A percentile compares a stretch with the other conserved stretches of the same genome.
Conservation (phyloP, 1,139 yeast species). For the Geotrichum phurueaensis region DNA sequence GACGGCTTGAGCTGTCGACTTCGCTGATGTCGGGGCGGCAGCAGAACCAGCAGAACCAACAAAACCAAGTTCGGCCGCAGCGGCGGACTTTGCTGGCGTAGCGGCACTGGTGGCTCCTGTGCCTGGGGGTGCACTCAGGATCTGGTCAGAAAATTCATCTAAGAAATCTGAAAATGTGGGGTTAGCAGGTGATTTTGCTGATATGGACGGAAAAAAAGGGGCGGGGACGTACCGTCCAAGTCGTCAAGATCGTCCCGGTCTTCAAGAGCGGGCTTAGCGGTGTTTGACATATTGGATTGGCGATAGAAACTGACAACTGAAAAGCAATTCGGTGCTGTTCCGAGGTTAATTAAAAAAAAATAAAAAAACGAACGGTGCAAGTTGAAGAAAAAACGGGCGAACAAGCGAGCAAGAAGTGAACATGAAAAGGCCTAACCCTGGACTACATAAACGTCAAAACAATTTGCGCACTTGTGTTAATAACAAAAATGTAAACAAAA, state of each 20-base stretch:
- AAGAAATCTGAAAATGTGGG: conserved; percentile 28
- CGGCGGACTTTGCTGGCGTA: neutral
- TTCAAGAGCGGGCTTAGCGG: conserved; percentile 18
- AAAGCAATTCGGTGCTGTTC: neutral
- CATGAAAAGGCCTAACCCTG: neutral
- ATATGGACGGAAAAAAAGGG: neutral
- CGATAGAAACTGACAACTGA: neutral
- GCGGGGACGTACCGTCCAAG: conserved; percentile 31
- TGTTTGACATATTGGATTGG: neutral
- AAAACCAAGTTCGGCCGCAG: conserved; percentile 1
- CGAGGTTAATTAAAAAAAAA: neutral
- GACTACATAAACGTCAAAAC: neutral
- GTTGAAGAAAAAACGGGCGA: neutral
- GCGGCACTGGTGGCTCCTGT: conserved; percentile 22
- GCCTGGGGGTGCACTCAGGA: conserved; percentile 60
- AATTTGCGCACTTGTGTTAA: neutral
- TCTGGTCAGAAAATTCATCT: conserved; percentile 57
- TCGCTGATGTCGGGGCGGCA: conserved; percentile 7
- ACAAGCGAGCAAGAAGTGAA: neutral
- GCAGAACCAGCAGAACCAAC: neutral
- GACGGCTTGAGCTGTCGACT: conserved; percentile 9
- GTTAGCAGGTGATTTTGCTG: neutral
- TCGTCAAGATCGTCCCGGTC: conserved; percentile 39
- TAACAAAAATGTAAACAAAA: neutral
- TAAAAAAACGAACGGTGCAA: neutral